A percentile compares a stretch with the other conserved stretches of the same genome.
Conservation (phyloP, 345 rosid species). For the Camelina hispida region DNA sequence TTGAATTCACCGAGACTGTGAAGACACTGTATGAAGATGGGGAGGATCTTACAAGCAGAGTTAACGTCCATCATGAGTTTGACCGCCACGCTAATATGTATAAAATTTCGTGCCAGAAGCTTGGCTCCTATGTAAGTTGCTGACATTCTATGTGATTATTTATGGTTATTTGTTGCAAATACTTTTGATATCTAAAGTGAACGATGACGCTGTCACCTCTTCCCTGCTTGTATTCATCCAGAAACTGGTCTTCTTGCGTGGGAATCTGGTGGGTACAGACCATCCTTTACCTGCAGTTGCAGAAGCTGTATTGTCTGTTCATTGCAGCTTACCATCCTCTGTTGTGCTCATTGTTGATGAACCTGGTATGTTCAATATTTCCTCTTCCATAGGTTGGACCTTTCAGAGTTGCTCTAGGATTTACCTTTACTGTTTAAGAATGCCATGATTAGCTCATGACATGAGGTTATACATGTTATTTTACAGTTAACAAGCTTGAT, state of each 20-base stretch:
- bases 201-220: constrained; percentile 36
- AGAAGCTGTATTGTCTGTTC: constrained; percentile 60
- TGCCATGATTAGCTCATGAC: constrained; percentile 27
- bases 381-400: constrained; percentile 26
- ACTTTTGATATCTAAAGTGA: constrained; percentile 10
- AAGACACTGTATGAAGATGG: constrained; percentile 53
- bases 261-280: constrained; percentile 77
- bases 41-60: constrained; percentile 46
- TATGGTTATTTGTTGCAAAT: constrained; percentile 7
- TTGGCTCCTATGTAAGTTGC: constrained; percentile 74
- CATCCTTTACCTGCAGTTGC: constrained; percentile 81
- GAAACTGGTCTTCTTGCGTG: constrained; percentile 76
- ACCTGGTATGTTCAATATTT: constrained; percentile 63
- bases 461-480: constrained; percentile 42
- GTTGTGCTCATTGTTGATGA: constrained; percentile 81
- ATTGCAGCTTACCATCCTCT: constrained; percentile 76
- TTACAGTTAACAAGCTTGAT: constrained; percentile 71
- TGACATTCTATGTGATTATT: constrained; percentile 11
- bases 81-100: constrained; percentile 53
- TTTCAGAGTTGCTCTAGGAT: constrained; percentile 14
- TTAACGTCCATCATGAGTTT: constrained; percentile 52
- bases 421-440: not conserved
- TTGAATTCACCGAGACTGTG: constrained; percentile 61
- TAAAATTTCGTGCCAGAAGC: constrained; percentile 64
- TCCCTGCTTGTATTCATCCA: constrained; percentile 49